A percentile compares a stretch with the other conserved stretches of the same genome.
Conservation (phyloP, 2,329 filamentous ascomycete genomes). For the Fusarium liriodendri region DNA sequence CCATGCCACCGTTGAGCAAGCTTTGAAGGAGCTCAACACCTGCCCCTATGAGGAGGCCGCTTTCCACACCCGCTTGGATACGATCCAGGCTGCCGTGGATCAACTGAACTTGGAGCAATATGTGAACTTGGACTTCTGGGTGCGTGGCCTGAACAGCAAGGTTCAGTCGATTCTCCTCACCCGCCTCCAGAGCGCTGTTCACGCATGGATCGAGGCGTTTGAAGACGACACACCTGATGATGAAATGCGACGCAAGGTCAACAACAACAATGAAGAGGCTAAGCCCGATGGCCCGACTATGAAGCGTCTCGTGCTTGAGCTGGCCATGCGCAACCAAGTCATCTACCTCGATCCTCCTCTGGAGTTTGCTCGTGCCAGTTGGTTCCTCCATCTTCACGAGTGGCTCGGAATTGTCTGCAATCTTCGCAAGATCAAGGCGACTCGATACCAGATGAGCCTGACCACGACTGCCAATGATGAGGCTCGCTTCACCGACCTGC, state of each 20-base stretch:
- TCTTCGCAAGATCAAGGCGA: slow-evolving; percentile 92
- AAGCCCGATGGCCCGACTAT: slow-evolving; percentile 72
- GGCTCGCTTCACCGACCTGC: slow-evolving; percentile 84
- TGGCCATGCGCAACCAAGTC: slow-evolving; percentile 97
- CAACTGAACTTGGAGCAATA: slow-evolving; percentile 97
- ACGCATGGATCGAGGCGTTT: slow-evolving; percentile 89
- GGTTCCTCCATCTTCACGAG: slow-evolving; percentile 91
- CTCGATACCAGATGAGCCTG: slow-evolving; percentile 90
- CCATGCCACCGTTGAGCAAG: slow-evolving; percentile 83
- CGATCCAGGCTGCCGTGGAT: slow-evolving; percentile 92
- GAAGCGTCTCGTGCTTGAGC: slow-evolving; percentile 83
- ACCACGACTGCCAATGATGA: slow-evolving; percentile 74
- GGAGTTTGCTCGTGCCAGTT: slow-evolving; percentile 90
- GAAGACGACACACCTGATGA: slow-evolving; percentile 69
- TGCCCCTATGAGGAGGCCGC: slow-evolving; percentile 85
- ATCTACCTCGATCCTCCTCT: slow-evolving; percentile 96
- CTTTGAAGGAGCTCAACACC: slow-evolving; percentile 82
- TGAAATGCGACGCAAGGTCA: slow-evolving; percentile 63
- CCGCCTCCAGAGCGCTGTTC: slow-evolving; percentile 87
- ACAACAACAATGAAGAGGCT: slow-evolving; percentile 56
- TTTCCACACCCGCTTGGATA: slow-evolving; percentile 84
- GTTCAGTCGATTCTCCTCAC: slow-evolving; percentile 83
- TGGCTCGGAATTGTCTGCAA: slow-evolving; percentile 96
- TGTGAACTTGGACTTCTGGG: slow-evolving; percentile 92
- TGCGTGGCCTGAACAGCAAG: slow-evolving; percentile 84